Percentiles rank a stretch among this genome's conserved stretches.
These are phyloP conservation scores for Arthrobotrys pseudoclavata DNA, from an alignment of 2,329 filamentous ascomycete species.

Conservation along the genomic window DNA sequence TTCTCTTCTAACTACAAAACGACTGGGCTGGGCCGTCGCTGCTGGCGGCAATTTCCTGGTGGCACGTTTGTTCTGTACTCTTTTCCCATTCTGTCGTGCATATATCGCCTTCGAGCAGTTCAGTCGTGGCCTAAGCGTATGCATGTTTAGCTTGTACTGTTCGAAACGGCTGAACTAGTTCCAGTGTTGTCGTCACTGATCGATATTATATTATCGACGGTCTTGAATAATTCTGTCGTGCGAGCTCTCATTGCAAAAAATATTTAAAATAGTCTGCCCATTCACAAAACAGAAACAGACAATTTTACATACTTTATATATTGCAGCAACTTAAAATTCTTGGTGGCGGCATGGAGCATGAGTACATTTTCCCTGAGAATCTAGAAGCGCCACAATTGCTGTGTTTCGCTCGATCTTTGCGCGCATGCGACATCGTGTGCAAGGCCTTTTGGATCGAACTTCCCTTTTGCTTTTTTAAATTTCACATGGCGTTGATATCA, in stretches of 20 bases:
- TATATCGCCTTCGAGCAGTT: background rate
- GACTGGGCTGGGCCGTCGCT: background rate
- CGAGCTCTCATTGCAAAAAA: background rate
- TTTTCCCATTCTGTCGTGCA: background rate
- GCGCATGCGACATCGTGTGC: background rate
- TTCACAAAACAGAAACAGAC: background rate
- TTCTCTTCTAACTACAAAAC: background rate
- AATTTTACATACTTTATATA: background rate
- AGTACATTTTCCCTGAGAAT: conserved; percentile 26
- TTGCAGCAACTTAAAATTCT: background rate
- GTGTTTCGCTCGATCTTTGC: conserved; percentile 49
- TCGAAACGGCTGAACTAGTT: background rate
- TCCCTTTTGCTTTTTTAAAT: conserved; percentile 38
- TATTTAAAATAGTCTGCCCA: background rate
- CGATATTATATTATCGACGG: background rate
- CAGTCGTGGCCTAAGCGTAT: conserved; percentile 29
- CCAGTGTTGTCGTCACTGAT: too few species aligned
- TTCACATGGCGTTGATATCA: conserved; percentile 12
- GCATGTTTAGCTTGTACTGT: background rate
- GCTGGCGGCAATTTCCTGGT: background rate
- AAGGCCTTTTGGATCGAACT: conserved; percentile 27
- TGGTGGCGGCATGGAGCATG: background rate
- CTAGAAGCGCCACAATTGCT: conserved; percentile 41
- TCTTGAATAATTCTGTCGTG: background rate
- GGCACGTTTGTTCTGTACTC: background rate